Conservation (phyloP, 2,329 filamentous ascomycete species). For the Colletotrichum ledebouriae region DNA sequence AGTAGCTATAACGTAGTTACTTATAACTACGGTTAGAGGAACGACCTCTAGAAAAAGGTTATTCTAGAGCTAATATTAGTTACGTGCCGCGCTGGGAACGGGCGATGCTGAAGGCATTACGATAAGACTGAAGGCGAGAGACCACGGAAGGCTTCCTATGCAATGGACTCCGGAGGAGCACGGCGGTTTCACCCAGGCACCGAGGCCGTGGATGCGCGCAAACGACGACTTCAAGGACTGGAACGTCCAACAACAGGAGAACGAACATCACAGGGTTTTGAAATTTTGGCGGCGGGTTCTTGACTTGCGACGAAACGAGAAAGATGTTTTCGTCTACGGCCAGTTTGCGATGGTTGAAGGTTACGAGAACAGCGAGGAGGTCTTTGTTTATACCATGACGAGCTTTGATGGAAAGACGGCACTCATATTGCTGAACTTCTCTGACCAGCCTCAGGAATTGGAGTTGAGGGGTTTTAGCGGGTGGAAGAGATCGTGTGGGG, state of each 20-base stretch:
- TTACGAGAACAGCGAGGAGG: slow-evolving; percentile 40
- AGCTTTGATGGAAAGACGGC: slow-evolving; percentile 41
- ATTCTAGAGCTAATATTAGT: too few relatives aligned
- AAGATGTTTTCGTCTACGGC: slow-evolving; percentile 46
- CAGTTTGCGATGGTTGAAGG: slow-evolving; percentile 16
- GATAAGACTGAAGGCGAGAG: too few relatives aligned
- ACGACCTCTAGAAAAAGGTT: too few relatives aligned
- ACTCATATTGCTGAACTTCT: slow-evolving; percentile 44
- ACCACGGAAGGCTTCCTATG: too few relatives aligned
- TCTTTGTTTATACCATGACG: slow-evolving; percentile 46
- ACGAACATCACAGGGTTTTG: slow-evolving; percentile 41
- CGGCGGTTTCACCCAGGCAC: too few relatives aligned
- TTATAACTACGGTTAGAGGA: too few relatives aligned
- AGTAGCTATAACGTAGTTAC: too few relatives aligned
- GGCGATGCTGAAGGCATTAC: too few relatives aligned
- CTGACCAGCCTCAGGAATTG: background rate
- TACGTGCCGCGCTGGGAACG: too few relatives aligned
- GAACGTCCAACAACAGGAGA: slow-evolving; percentile 44
- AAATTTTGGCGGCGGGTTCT: slow-evolving; percentile 43
- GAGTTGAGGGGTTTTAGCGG: background rate
- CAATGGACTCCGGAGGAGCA: too few relatives aligned
- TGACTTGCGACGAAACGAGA: slow-evolving; percentile 37
- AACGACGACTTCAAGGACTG: slow-evolving; percentile 45
- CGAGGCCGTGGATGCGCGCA: slow-evolving; percentile 47
- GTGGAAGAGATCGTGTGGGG: background rate